Conservation (phyloP, 441 rosid species). For the Corymbia calophylla region DNA sequence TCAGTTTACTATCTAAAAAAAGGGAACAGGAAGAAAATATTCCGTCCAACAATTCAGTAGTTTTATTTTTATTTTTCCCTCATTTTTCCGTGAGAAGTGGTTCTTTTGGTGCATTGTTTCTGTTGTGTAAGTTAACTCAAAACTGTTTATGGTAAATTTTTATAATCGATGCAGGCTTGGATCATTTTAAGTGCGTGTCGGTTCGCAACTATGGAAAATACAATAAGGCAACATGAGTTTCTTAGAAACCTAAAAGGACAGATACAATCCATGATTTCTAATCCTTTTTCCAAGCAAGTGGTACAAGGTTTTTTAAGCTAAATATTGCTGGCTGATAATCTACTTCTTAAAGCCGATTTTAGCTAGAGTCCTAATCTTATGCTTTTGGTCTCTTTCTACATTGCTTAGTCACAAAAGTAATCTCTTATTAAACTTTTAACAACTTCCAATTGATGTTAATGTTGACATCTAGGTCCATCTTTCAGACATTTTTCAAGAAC, state of each 20-base stretch:
- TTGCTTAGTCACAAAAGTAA: not conserved
- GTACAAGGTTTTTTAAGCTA: not conserved
- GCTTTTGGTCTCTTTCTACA: not conserved
- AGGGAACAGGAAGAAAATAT: not conserved
- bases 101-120: not conserved
- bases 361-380: not conserved
- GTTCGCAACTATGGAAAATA: not conserved
- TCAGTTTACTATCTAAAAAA: not conserved
- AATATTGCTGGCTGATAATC: not conserved
- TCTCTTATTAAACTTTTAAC: not conserved
- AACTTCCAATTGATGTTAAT: not conserved
- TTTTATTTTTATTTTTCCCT: not conserved
- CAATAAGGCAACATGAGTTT: not conserved
- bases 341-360: not conserved
- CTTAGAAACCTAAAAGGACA: not conserved
- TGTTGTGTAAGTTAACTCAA: not conserved
- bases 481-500: not conserved
- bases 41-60: not conserved
- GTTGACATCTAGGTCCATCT: not conserved
- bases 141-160: not conserved
- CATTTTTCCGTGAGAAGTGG: not conserved
- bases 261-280: not conserved
- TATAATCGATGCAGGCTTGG: not conserved
- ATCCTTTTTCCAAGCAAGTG: not conserved
- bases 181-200: not conserved